Percentiles rank a stretch among this genome's conserved stretches.
Evolutionary conservation across 306 rosid species (phyloP).

Genomic region (Lathyrus oleraceus): DNA sequence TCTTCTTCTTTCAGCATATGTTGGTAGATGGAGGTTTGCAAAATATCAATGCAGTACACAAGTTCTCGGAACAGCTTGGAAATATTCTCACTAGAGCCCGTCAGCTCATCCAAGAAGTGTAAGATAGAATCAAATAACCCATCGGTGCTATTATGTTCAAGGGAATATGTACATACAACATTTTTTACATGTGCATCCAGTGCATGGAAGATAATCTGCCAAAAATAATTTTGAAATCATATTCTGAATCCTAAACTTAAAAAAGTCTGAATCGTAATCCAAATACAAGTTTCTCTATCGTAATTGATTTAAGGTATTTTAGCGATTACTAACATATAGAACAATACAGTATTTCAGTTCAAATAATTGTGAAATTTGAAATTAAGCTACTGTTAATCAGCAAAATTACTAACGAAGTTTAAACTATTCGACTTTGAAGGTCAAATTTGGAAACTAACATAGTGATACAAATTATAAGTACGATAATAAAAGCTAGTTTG

Average conservation of each 20-base stretch:
- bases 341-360: background rate
- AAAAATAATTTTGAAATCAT: background rate
- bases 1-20: slow-evolving; percentile 95
- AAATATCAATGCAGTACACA: slow-evolving; percentile 61
- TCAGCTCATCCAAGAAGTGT: slow-evolving; percentile 53
- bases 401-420: background rate
- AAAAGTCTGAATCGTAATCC: background rate
- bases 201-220: slow-evolving; percentile 78
- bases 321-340: background rate
- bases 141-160: slow-evolving; percentile 67
- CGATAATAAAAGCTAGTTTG: background rate
- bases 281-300: slow-evolving; percentile 10
- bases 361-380: background rate
- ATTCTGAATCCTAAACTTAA: slow-evolving; percentile 15
- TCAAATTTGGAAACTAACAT: slow-evolving; percentile 3
- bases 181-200: slow-evolving; percentile 69
- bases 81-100: slow-evolving; percentile 43
- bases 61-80: slow-evolving; percentile 70
- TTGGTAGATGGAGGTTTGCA: slow-evolving; percentile 57
- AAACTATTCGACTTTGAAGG: slow-evolving; percentile 2
- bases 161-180: slow-evolving; percentile 65
- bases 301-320: background rate
- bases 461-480: too few relatives aligned
- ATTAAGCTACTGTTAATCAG: background rate
- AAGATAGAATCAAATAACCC: slow-evolving; percentile 63